Conservation (phyloP, 2,329 filamentous ascomycete genomes). For the Talaromyces sp. region DNA sequence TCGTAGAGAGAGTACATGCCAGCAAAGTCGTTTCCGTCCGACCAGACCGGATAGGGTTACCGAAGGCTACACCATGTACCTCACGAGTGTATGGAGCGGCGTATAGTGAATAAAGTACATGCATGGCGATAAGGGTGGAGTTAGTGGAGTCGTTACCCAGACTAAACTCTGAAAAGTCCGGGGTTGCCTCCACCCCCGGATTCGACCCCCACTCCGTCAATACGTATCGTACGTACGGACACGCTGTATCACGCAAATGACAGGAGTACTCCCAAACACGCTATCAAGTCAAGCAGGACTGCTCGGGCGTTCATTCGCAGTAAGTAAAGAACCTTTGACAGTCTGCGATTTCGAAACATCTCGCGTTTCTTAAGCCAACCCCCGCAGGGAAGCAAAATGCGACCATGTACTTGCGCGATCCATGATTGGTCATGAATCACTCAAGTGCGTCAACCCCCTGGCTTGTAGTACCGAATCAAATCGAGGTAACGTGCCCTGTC, state of each 20-base stretch:
- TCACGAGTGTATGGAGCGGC: not conserved
- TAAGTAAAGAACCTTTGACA: not conserved
- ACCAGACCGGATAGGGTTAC: not conserved
- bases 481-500: not conserved
- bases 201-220: not conserved
- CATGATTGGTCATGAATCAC: not conserved
- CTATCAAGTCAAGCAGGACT: not conserved
- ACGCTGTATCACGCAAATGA: not conserved
- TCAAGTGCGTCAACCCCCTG: not conserved
- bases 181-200: slow-evolving; percentile 17
- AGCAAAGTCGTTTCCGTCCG: not conserved
- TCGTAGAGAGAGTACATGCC: not conserved
- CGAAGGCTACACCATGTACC: not conserved
- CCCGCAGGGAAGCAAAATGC: not conserved
- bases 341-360: not conserved
- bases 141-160: slow-evolving; percentile 9
- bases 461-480: not conserved
- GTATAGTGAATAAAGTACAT: not conserved
- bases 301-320: not conserved
- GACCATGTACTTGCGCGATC: not conserved
- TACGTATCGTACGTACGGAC: not conserved
- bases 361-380: not conserved
- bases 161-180: slow-evolving; percentile 9
- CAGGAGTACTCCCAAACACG: not conserved
- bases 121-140: not conserved